Base-by-base conservation (phyloP, 1,284 basidiomycete genomes). In the Chalciporus sp. region DNA sequence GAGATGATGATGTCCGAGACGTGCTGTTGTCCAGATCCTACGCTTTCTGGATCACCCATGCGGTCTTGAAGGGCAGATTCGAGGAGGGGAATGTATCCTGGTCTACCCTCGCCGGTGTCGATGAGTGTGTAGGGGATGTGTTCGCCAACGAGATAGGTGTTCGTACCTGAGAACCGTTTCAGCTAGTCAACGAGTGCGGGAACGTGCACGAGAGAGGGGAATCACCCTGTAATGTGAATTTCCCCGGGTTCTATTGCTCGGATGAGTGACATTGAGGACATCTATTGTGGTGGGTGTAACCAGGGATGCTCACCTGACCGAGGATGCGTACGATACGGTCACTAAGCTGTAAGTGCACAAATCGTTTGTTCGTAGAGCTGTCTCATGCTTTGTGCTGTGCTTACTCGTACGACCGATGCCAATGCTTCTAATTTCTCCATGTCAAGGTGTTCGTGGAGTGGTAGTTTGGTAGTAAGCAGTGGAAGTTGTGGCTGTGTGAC, bases 1-100 rank as follows among this genome's bases (percentile, higher is more conserved):
- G 94, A 94, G 44, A 98, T 74, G 61, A 98, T 80, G 64, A 98
- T 91, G 67, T 95, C 91, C 17, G 89, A 90, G 43, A 95, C 69
- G 58, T 86, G 76, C 11, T 81, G 76, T 39, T 74, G 71, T 4
- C 61, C 58, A 2, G 72, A 60, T 39, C 76, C 67, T 12, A 20
- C 17, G 11, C 66, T 58, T 2, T 65, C 31, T 14, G 31, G 54
- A 20, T 76, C 72, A 9, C 11, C 11, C 26, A 4, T 1, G 31
- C 56, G 62, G 23, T 56, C 60, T 42, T 69, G 65, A 19, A 92
- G 74, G 11, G 84, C 85, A 42, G 78, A 70, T 64, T 86, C 74
- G 52, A 97, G 82, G 53, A 85, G 49, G 35, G 87, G 78, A 41
- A 87, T 78, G 66, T 95, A 96, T 35, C 77, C 78, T 0, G 80